phyloP scores from a whole-genome alignment of 192 early-diverging fungal species.

The Jimgerdemannia lactiflua region DNA sequence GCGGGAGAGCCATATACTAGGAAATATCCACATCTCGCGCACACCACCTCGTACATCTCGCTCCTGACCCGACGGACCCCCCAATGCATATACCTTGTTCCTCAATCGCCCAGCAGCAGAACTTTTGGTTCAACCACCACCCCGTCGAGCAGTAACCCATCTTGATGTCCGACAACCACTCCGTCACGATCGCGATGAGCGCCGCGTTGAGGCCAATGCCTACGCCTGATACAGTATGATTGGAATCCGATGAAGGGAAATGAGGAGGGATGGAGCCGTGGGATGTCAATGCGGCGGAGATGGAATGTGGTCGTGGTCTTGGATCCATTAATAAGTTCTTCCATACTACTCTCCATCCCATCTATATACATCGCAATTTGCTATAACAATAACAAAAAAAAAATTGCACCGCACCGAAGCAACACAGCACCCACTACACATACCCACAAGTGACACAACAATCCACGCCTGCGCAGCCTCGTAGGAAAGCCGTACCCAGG shows the following conservation, averaged over 20 bases:
- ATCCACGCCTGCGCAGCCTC: slow-evolving; percentile 85
- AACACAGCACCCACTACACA: slow-evolving; percentile 7
- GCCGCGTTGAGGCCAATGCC: slow-evolving; percentile 83
- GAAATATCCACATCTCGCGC: not conserved
- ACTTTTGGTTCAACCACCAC: slow-evolving; percentile 91
- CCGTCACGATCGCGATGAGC: slow-evolving; percentile 85
- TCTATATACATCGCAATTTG: too few relatives aligned
- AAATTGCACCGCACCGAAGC: too few relatives aligned
- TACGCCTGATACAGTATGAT: slow-evolving; percentile 29
- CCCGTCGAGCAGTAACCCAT: slow-evolving; percentile 76
- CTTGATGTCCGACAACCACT: slow-evolving; percentile 90
- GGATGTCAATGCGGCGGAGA: too few relatives aligned
- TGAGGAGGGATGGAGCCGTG: not conserved
- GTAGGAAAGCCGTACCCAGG: slow-evolving; percentile 48
- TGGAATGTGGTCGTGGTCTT: too few relatives aligned
- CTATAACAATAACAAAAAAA: too few relatives aligned
- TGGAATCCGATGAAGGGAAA: not conserved
- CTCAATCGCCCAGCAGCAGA: slow-evolving; percentile 87
- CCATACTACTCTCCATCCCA: too few relatives aligned
- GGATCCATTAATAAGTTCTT: too few relatives aligned
- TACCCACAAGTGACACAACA: slow-evolving; percentile 77
- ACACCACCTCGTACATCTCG: not conserved
- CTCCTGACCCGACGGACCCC: not conserved
- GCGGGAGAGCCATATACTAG: not conserved
- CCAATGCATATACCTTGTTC: slow-evolving; percentile 41